phyloP scores from a whole-genome alignment of 805 yeast species.

The Saccharomycopsis sp. region DNA sequence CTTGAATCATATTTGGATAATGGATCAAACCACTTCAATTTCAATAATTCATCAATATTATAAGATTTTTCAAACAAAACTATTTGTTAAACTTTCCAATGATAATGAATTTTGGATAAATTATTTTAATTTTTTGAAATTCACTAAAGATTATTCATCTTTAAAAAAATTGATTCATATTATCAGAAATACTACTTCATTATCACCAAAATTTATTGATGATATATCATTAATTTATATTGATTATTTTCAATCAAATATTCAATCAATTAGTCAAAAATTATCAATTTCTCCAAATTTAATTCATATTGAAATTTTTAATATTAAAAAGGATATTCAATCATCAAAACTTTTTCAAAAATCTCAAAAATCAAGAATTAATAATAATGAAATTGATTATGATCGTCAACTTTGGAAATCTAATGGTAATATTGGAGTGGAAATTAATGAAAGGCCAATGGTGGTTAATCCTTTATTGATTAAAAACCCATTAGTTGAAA shows the following conservation, averaged over 20 bases:
- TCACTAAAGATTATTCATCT: constrained; percentile 33
- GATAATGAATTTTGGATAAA: constrained; percentile 42
- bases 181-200: constrained; percentile 33
- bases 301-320: constrained; percentile 10
- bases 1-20: too few relatives aligned
- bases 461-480: constrained; percentile 30
- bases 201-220: constrained; percentile 41
- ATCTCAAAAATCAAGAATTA: constrained; percentile 24
- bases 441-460: constrained; percentile 32
- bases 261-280: neutral
- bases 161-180: constrained; percentile 35
- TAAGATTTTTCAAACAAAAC: too few relatives aligned
- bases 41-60: too few relatives aligned
- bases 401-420: constrained; percentile 24
- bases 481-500: constrained; percentile 21
- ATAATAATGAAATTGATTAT: constrained; percentile 18
- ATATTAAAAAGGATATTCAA: constrained; percentile 8
- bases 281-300: neutral
- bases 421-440: constrained; percentile 30
- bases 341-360: constrained; percentile 8
- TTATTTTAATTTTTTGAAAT: constrained; percentile 43
- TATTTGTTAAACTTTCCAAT: too few relatives aligned
- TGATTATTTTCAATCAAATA: constrained; percentile 27
- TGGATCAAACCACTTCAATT: too few relatives aligned
- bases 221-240: constrained; percentile 29